These are phyloP conservation scores for Rhizoclosmatium globosum DNA, from an alignment of 192 early-diverging fungal genomes.

Conservation along the genomic window DNA sequence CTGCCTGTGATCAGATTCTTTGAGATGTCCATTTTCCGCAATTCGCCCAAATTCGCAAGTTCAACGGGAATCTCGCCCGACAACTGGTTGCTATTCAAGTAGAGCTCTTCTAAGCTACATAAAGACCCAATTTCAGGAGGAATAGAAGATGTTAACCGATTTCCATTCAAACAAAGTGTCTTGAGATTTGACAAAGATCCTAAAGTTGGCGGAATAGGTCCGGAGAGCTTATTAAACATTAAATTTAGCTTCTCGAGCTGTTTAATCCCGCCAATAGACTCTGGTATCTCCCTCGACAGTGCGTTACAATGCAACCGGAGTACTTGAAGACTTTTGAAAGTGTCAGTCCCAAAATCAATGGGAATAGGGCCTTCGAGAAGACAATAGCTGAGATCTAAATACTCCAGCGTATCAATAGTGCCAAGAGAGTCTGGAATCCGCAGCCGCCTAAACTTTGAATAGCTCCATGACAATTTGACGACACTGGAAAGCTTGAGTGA, in stretches of 20 bases:
- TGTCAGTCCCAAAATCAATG: not conserved
- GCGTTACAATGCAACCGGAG: not conserved
- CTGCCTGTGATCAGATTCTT: not conserved
- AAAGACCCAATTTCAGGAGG: not conserved
- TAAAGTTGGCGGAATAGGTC: not conserved
- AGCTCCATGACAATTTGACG: not conserved
- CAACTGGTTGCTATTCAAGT: not conserved
- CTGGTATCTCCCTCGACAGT: not conserved
- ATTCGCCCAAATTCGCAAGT: not conserved
- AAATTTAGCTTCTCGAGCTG: constrained; percentile 31
- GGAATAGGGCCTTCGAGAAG: not conserved
- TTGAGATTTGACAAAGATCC: not conserved
- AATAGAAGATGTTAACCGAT: not conserved
- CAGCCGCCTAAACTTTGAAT: not conserved
- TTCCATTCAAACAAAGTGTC: not conserved
- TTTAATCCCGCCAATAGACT: constrained; percentile 13
- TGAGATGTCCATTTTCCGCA: not conserved
- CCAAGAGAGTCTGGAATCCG: not conserved
- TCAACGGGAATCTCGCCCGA: not conserved
- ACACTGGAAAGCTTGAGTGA: too few relatives aligned
- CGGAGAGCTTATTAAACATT: constrained; percentile 27
- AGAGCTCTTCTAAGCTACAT: not conserved
- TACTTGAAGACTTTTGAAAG: not conserved
- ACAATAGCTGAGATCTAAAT: not conserved
- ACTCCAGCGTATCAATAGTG: not conserved